phyloP scores from a whole-genome alignment of 192 early-diverging fungal genomes.

The Coemansia sp. region DNA sequence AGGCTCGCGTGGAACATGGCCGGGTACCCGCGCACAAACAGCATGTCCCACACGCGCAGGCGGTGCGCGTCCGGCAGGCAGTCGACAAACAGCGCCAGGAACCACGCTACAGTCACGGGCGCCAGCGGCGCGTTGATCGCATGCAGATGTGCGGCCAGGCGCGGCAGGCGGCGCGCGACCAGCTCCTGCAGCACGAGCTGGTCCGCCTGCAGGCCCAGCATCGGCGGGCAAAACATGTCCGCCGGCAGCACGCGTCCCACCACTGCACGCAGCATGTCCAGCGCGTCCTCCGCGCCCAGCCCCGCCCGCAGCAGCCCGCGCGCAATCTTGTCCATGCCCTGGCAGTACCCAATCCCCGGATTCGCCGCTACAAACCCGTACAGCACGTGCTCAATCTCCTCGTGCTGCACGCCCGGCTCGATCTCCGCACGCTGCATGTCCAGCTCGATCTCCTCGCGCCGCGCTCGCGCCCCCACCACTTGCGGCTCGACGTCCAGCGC shows the following conservation, averaged over 20 bases:
- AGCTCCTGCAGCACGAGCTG: slow-evolving; percentile 56
- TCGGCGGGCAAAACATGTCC: slow-evolving; percentile 53
- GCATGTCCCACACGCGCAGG: slow-evolving; percentile 57
- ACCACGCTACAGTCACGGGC: slow-evolving; percentile 58
- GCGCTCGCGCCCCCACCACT: background rate
- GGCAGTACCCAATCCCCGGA: slow-evolving; percentile 56
- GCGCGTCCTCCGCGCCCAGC: slow-evolving; percentile 45
- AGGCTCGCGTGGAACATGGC: slow-evolving; percentile 53
- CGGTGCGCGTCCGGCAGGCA: slow-evolving; percentile 49
- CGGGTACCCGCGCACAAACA: slow-evolving; percentile 55
- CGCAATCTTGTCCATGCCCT: slow-evolving; percentile 60
- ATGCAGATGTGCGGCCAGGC: slow-evolving; percentile 44
- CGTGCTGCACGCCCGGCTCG: background rate
- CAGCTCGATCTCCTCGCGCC: slow-evolving; percentile 44
- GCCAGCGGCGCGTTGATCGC: slow-evolving; percentile 35
- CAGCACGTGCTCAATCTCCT: slow-evolving; percentile 27
- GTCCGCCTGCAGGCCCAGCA: slow-evolving; percentile 53
- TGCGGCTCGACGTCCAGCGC: slow-evolving; percentile 18
- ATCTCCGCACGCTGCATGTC: slow-evolving; percentile 32
- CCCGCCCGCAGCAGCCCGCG: slow-evolving; percentile 52
- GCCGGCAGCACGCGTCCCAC: slow-evolving; percentile 52
- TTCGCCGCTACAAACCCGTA: slow-evolving; percentile 31
- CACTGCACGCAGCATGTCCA: slow-evolving; percentile 48
- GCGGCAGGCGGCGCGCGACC: slow-evolving; percentile 51
- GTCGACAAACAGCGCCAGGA: slow-evolving; percentile 55